These are phyloP conservation scores for Pleurotus sapidus DNA, from an alignment of 768 basidiomycete species.

Conservation along the genomic window DNA sequence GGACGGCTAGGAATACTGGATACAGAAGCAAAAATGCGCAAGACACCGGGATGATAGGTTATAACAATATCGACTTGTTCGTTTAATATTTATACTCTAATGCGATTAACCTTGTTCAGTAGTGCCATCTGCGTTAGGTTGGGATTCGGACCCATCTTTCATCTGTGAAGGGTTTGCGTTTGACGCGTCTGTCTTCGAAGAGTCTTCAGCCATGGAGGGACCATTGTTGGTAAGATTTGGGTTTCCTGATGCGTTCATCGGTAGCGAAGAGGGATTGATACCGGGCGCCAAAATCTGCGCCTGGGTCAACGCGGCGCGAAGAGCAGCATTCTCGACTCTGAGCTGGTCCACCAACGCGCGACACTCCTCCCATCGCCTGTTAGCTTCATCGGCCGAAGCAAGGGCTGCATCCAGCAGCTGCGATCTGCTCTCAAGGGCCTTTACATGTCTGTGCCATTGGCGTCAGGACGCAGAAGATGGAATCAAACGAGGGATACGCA, in stretches of 20 bases:
- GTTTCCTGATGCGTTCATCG: neutral
- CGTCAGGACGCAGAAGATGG: conserved; percentile 11
- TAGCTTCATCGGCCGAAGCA: conserved; percentile 84
- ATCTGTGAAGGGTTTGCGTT: no score
- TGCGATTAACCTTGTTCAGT: no score
- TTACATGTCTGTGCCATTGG: conserved; percentile 63
- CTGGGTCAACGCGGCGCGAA: conserved; percentile 66
- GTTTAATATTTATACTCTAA: no score
- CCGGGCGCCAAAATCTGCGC: conserved; percentile 32
- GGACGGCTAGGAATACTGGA: no score
- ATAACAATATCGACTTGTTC: no score
- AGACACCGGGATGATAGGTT: no score
- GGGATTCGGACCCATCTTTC: no score
- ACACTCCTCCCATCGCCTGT: conserved; percentile 88
- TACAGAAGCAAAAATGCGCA: no score
- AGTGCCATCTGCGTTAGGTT: no score
- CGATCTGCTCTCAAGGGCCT: conserved; percentile 82
- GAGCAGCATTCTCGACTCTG: conserved; percentile 77
- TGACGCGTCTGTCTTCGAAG: no score
- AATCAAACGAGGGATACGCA: conserved; percentile 26
- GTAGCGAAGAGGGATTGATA: neutral
- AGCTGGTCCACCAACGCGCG: conserved; percentile 87
- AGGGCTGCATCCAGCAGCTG: conserved; percentile 84
- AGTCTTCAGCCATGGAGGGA: no score
- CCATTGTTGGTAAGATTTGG: no score